Percentiles rank a stretch among this genome's conserved stretches.
Conservation (phyloP, 345 rosid species). For the Hibiscus tridactylites region DNA sequence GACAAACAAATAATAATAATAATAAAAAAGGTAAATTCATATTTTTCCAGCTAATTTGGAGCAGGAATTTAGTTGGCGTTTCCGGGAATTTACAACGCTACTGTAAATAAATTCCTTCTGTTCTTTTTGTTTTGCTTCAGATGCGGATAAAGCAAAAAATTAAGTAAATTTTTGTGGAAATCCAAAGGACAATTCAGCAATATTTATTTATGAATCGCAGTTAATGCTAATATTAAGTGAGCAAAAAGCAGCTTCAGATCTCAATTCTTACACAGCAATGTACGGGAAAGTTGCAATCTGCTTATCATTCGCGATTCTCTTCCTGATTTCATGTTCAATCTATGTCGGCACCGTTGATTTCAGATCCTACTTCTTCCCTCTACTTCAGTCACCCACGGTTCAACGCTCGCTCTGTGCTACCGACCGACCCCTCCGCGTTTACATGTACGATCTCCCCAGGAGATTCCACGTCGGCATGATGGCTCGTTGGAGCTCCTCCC, state of each 20-base stretch:
- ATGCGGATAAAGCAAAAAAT: background rate
- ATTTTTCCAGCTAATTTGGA: background rate
- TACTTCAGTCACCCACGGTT: constrained; percentile 25
- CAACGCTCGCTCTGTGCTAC: constrained; percentile 16
- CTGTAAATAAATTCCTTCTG: background rate
- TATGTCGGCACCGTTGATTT: constrained; percentile 49
- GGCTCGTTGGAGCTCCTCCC: constrained; percentile 31
- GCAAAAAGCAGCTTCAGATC: background rate
- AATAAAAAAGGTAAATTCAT: background rate
- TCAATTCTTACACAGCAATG: constrained; percentile 19
- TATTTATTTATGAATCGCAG: too few species aligned
- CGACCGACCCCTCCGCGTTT: constrained; percentile 48
- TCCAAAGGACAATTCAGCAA: background rate
- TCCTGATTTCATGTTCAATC: constrained; percentile 41
- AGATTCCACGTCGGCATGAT: constrained; percentile 79
- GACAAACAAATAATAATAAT: background rate
- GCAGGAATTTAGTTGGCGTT: background rate
- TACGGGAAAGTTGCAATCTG: constrained; percentile 35
- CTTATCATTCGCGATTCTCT: constrained; percentile 27
- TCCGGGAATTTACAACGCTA: background rate
- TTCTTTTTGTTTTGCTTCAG: background rate
- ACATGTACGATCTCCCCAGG: constrained; percentile 90
- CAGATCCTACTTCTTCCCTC: constrained; percentile 55
- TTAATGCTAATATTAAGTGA: background rate
- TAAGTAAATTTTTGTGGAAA: background rate